Conservation (phyloP, 1,284 basidiomycete species). For the Caloboletus firmus region DNA sequence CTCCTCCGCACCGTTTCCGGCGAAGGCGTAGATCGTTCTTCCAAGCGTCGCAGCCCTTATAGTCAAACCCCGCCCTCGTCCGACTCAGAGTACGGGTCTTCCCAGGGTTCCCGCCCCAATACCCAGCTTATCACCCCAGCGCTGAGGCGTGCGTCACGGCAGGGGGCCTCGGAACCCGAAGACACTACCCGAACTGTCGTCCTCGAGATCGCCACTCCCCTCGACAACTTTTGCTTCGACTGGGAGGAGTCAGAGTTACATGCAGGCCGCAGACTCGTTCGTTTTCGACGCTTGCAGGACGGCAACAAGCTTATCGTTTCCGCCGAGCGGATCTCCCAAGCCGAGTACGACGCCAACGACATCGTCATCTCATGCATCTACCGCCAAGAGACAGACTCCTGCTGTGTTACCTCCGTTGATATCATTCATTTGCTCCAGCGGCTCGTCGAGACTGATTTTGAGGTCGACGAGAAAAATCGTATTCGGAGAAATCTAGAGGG, state of each 20-base stretch:
- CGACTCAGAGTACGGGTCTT: conserved; percentile 27
- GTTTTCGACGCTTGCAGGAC: conserved; percentile 62
- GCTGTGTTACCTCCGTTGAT: conserved; percentile 93
- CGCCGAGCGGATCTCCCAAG: conserved; percentile 59
- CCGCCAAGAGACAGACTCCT: conserved; percentile 74
- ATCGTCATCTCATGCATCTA: conserved; percentile 89
- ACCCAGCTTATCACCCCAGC: conserved; percentile 12
- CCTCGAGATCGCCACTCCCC: conserved; percentile 56
- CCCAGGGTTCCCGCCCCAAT: conserved; percentile 12
- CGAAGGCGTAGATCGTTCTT: conserved; percentile 16
- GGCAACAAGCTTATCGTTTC: conserved; percentile 62
- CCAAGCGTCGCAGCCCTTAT: conserved; percentile 35
- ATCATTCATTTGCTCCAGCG: conserved; percentile 91
- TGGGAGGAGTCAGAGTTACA: conserved; percentile 60
- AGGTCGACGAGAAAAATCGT: conserved; percentile 95
- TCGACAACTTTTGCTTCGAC: conserved; percentile 50
- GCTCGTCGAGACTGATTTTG: conserved; percentile 80
- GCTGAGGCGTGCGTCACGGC: conserved; percentile 28
- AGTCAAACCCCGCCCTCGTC: conserved; percentile 33
- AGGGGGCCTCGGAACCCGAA: conserved; percentile 26
- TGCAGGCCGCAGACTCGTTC: conserved; percentile 69
- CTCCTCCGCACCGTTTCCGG: conserved; percentile 7
- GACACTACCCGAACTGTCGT: conserved; percentile 49
- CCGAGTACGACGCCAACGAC: conserved; percentile 56
- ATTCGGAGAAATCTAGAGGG: conserved; percentile 94